Evolutionary conservation across 1,284 basidiomycete species (phyloP).

Genomic region (Malassezia yamatoensis): DNA sequence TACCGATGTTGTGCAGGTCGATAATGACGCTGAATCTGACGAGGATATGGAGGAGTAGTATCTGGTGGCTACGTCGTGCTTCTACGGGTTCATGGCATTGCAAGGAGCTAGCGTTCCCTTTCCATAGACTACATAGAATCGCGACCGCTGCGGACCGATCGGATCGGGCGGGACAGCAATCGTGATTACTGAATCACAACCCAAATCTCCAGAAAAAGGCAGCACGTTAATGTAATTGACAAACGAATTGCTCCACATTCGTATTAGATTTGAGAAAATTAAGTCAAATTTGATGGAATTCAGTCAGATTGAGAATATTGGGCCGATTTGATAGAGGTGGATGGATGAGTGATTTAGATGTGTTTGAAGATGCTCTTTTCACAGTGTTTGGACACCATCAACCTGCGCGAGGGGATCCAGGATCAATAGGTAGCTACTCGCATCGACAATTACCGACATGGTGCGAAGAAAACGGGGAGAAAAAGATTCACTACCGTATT

Average conservation of each 20-base stretch:
- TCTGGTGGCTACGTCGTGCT: background rate
- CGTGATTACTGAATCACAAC: too few relatives aligned
- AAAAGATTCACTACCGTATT: conserved; percentile 23
- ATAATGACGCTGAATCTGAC: conserved; percentile 16
- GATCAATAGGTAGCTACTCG: conserved; percentile 21
- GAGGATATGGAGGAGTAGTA: conserved; percentile 9
- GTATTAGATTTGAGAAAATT: too few relatives aligned
- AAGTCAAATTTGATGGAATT: too few relatives aligned
- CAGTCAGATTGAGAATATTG: background rate
- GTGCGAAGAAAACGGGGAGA: background rate
- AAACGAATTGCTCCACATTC: too few relatives aligned
- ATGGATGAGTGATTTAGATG: conserved; percentile 10
- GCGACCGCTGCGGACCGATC: too few relatives aligned
- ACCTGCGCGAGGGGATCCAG: conserved; percentile 36
- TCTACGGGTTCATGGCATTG: too few relatives aligned
- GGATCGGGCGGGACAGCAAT: too few relatives aligned
- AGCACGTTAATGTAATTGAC: too few relatives aligned
- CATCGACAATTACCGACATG: conserved; percentile 24
- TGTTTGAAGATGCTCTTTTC: conserved; percentile 38
- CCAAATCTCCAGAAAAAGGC: too few relatives aligned
- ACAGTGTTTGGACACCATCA: conserved; percentile 37
- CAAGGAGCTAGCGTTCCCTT: too few relatives aligned
- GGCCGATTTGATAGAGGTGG: background rate
- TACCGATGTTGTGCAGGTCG: conserved; percentile 9
- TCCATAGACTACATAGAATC: too few relatives aligned